These are phyloP conservation scores for Aspergillus cejpii DNA, from an alignment of 2,329 filamentous ascomycete genomes.

Conservation along the genomic window DNA sequence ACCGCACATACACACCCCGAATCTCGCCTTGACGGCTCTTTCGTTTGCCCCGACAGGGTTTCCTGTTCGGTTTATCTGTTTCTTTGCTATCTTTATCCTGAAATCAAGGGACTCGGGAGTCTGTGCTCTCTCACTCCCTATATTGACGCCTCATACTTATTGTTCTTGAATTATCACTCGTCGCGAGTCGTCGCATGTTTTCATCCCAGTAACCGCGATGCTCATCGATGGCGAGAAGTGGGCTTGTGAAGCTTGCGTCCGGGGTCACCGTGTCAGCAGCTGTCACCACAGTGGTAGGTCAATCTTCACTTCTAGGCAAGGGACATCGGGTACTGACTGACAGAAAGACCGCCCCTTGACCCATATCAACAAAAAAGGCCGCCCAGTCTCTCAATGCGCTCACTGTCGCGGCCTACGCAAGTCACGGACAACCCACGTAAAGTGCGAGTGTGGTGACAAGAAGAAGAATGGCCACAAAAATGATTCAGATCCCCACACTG, in stretches of 20 bases:
- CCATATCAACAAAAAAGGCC: slow-evolving; percentile 96
- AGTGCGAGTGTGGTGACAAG: slow-evolving; percentile 96
- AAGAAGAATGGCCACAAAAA: slow-evolving; percentile 52
- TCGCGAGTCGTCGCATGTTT: slow-evolving; percentile 39
- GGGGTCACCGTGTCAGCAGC: slow-evolving; percentile 97
- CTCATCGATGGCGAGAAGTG: slow-evolving; percentile 94
- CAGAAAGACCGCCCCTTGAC: slow-evolving; percentile 74
- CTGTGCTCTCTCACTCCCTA: no score
- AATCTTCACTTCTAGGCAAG: slow-evolving; percentile 2
- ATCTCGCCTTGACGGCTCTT: slow-evolving; percentile 32
- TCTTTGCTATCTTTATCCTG: no score
- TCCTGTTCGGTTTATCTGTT: slow-evolving; percentile 16
- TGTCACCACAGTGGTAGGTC: slow-evolving; percentile 88
- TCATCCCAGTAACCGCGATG: slow-evolving; percentile 49
- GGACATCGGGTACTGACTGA: slow-evolving; percentile 4
- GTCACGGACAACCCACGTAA: slow-evolving; percentile 86
- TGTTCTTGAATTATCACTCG: slow-evolving; percentile 15
- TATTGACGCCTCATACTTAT: slow-evolving; percentile 6
- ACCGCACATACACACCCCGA: slow-evolving; percentile 20
- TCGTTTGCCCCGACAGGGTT: slow-evolving; percentile 18
- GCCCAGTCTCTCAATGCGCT: slow-evolving; percentile 93
- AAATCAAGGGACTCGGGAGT: no score
- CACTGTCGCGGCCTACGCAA: slow-evolving; percentile 96
- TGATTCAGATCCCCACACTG: slow-evolving; percentile 29
- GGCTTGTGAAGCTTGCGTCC: slow-evolving; percentile 95